Evolutionary conservation across 2,329 filamentous ascomycete species (phyloP).

Genomic region (Ilyonectria sp.): DNA sequence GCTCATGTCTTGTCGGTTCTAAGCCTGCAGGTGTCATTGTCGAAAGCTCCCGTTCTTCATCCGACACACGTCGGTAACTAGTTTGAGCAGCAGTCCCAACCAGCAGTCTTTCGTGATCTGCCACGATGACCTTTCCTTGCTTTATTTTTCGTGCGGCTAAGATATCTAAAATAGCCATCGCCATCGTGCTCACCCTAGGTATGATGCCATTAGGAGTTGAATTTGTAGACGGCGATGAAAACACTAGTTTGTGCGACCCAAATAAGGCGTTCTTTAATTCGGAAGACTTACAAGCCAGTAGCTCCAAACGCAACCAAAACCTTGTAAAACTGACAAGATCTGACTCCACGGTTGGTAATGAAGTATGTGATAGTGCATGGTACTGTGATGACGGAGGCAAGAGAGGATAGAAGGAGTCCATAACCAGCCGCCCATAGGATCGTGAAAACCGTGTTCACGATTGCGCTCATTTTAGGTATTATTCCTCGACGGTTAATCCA

Average conservation of each 20-base stretch:
- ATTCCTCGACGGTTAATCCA: background rate
- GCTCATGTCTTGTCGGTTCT: constrained; percentile 15
- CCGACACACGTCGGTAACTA: background rate
- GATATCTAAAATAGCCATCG: background rate
- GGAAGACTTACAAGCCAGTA: background rate
- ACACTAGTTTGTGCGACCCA: background rate
- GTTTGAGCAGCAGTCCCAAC: background rate
- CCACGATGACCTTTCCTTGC: background rate
- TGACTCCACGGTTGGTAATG: background rate
- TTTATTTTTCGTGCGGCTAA: background rate
- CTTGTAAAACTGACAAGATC: background rate
- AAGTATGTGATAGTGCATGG: background rate
- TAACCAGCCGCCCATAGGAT: background rate
- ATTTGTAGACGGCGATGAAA: background rate
- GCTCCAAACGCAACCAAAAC: background rate
- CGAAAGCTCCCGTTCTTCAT: background rate
- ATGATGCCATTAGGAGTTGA: background rate
- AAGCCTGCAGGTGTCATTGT: background rate
- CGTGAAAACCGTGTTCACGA: background rate
- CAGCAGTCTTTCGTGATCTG: background rate
- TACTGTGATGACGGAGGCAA: background rate
- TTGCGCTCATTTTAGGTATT: background rate
- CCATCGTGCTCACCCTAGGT: background rate
- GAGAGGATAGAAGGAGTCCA: background rate
- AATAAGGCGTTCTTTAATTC: background rate